Conservation (phyloP, 257 asterid genomes). For the Avicennia marina region DNA sequence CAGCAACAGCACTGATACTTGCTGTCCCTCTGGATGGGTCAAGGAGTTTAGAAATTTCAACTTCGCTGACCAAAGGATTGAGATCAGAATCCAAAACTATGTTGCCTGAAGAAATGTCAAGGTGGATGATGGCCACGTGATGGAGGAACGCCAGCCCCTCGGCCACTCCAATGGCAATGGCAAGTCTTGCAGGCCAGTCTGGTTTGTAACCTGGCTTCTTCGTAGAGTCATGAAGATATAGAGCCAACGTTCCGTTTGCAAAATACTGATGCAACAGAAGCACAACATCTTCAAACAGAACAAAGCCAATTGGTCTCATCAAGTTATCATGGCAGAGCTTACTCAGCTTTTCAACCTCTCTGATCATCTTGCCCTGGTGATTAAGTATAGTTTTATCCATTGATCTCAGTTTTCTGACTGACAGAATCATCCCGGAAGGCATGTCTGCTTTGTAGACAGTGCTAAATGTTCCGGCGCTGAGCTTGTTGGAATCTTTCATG, state of each 20-base stretch:
- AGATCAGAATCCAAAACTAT: conserved; percentile 70
- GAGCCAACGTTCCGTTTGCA: conserved; percentile 66
- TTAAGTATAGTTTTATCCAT: conserved; percentile 72
- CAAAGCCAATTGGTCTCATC: conserved; percentile 79
- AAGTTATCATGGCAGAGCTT: conserved; percentile 77
- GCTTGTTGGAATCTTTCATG: conserved; percentile 66
- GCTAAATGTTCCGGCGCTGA: conserved; percentile 79
- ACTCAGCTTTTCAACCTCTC: conserved; percentile 88
- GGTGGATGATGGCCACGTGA: conserved; percentile 83
- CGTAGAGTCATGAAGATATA: conserved; percentile 55
- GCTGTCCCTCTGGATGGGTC: conserved; percentile 97
- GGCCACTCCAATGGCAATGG: conserved; percentile 89
- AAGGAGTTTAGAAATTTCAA: conserved; percentile 87
- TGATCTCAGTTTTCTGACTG: conserved; percentile 68
- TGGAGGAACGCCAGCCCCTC: conserved; percentile 90
- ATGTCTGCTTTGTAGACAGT: conserved; percentile 81
- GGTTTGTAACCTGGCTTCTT: conserved; percentile 51
- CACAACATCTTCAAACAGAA: conserved; percentile 70
- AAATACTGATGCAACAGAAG: conserved; percentile 64
- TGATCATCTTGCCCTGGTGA: conserved; percentile 78
- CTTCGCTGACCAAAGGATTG: conserved; percentile 77
- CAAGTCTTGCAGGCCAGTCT: conserved; percentile 83
- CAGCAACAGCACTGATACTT: conserved; percentile 97
- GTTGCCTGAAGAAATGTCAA: conserved; percentile 87
- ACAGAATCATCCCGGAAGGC: conserved; percentile 89